These are phyloP conservation scores for Colletotrichum neosansevieriae DNA, from an alignment of 2,329 filamentous ascomycete species.

Conservation along the genomic window DNA sequence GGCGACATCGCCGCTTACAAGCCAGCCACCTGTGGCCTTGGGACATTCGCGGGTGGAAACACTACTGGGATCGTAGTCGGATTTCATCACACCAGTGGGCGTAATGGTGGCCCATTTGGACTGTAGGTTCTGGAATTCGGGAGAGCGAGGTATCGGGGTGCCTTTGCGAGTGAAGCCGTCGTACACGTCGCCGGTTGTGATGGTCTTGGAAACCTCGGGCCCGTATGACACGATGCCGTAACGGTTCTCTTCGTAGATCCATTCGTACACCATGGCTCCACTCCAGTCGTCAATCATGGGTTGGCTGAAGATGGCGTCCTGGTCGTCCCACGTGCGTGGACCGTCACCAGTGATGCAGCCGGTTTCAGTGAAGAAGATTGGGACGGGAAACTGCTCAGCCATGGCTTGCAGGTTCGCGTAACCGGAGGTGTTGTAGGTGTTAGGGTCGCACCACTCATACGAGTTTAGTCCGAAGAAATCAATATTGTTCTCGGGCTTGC, in stretches of 20 bases:
- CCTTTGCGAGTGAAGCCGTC: slow-evolving; percentile 79
- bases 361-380: slow-evolving; percentile 91
- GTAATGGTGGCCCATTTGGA: slow-evolving; percentile 79
- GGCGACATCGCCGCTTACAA: slow-evolving; percentile 75
- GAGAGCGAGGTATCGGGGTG: slow-evolving; percentile 77
- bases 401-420: slow-evolving; percentile 77
- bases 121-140: slow-evolving; percentile 84
- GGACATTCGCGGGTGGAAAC: slow-evolving; percentile 78
- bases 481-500: slow-evolving; percentile 74
- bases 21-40: slow-evolving; percentile 76
- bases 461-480: slow-evolving; percentile 91
- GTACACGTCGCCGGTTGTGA: slow-evolving; percentile 65
- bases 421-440: slow-evolving; percentile 71
- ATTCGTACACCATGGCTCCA: slow-evolving; percentile 88
- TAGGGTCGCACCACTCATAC: slow-evolving; percentile 81
- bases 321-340: slow-evolving; percentile 76
- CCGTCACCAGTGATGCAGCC: slow-evolving; percentile 76
- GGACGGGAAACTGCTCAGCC: slow-evolving; percentile 79
- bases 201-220: slow-evolving; percentile 62
- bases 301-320: slow-evolving; percentile 79
- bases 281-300: slow-evolving; percentile 79
- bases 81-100: slow-evolving; percentile 75
- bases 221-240: slow-evolving; percentile 88
- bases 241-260: slow-evolving; percentile 86
- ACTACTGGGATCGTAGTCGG: slow-evolving; percentile 72